These are phyloP conservation scores for Blastobotrys mokoenaii DNA, from an alignment of 805 yeast species.

Conservation along the genomic window DNA sequence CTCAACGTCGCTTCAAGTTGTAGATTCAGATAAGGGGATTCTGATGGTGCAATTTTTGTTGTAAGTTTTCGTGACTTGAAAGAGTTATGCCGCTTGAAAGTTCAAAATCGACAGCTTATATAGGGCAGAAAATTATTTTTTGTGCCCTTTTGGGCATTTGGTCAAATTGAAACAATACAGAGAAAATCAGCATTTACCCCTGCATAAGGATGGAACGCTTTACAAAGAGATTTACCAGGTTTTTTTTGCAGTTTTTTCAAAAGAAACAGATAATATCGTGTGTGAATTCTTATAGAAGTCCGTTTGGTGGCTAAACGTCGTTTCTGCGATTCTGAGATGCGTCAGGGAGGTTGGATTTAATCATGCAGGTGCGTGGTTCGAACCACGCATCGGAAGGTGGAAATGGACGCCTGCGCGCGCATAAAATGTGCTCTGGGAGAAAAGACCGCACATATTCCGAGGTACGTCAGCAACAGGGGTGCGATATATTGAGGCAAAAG, in stretches of 20 bases:
- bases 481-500: too few species aligned
- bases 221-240: constrained; percentile 97
- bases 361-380: background rate
- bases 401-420: background rate
- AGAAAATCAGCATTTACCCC: constrained; percentile 99
- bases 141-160: constrained; percentile 75
- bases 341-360: background rate
- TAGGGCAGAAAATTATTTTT: background rate
- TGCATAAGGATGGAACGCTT: constrained; percentile 99
- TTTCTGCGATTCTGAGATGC: background rate
- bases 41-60: too few species aligned
- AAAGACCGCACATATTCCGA: background rate
- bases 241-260: too few species aligned
- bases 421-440: background rate
- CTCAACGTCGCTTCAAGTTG: too few species aligned
- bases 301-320: too few species aligned
- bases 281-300: too few species aligned
- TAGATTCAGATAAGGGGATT: too few species aligned
- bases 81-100: too few species aligned
- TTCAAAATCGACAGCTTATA: too few species aligned
- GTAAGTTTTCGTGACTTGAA: too few species aligned
- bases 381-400: background rate
- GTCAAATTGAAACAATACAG: constrained; percentile 99
- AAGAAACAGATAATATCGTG: too few species aligned
- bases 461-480: background rate